A percentile compares a stretch with the other conserved stretches of the same genome.
Conservation (phyloP, 2,329 filamentous ascomycete genomes). For the Trichoderma polysporum region DNA sequence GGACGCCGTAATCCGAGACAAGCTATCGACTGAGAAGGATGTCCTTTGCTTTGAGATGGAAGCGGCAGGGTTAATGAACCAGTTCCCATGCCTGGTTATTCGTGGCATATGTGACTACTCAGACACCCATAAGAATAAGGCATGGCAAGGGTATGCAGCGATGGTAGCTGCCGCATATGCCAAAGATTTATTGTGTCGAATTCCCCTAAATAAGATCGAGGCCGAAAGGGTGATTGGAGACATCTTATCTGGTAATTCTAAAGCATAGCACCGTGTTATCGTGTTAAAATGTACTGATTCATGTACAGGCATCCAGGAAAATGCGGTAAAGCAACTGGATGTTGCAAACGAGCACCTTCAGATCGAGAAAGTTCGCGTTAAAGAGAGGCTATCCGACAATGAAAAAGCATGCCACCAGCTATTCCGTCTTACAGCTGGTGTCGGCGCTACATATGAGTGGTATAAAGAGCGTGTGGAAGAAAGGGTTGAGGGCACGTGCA, state of each 20-base stretch:
- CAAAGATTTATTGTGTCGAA: background rate
- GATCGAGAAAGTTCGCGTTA: background rate
- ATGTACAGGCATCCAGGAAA: background rate
- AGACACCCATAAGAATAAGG: background rate
- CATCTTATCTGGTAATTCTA: background rate
- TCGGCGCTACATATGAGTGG: slow-evolving; percentile 30
- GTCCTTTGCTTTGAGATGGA: background rate
- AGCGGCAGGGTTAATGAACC: background rate
- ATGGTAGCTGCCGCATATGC: background rate
- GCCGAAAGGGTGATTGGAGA: background rate
- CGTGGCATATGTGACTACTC: background rate
- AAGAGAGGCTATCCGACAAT: background rate
- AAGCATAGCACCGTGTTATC: too few species aligned
- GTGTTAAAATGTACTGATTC: background rate
- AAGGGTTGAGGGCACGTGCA: slow-evolving; percentile 31
- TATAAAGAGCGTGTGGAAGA: slow-evolving; percentile 28
- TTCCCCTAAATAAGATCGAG: background rate
- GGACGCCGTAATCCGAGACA: background rate
- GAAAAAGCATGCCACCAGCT: slow-evolving; percentile 20
- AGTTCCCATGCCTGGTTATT: background rate
- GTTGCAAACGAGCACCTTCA: background rate
- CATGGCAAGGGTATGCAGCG: background rate
- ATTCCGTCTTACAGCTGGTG: slow-evolving; percentile 20
- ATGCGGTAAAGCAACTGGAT: background rate
- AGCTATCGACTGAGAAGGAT: background rate